Percentiles rank a stretch among this genome's conserved stretches.
Conservation (phyloP, 768 basidiomycete genomes). For the Scleroderma bovista region DNA sequence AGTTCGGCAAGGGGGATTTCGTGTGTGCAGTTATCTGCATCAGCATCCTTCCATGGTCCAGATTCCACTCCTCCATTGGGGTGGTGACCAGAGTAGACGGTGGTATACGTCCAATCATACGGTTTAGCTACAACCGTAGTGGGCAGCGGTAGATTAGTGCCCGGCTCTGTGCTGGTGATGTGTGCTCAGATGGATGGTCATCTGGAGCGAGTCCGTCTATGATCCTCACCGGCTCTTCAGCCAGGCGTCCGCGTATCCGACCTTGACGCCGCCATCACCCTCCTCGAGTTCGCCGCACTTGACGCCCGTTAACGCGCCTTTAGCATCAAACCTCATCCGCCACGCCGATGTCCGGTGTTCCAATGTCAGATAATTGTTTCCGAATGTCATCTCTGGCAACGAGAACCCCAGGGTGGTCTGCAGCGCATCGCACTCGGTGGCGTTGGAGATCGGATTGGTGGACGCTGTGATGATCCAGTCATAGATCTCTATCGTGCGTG, state of each 20-base stretch:
- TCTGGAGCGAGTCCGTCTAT: not conserved
- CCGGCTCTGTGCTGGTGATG: slow-evolving; percentile 56
- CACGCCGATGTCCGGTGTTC: slow-evolving; percentile 61
- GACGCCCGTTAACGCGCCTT: slow-evolving; percentile 65
- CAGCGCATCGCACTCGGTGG: slow-evolving; percentile 65
- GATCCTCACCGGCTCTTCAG: slow-evolving; percentile 69
- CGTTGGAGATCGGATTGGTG: slow-evolving; percentile 77
- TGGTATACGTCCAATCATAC: slow-evolving; percentile 99
- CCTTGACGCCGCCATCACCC: slow-evolving; percentile 90
- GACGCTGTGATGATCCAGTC: slow-evolving; percentile 67
- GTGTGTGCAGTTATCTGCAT: slow-evolving; percentile 52
- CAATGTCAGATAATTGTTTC: slow-evolving; percentile 69
- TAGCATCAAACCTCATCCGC: slow-evolving; percentile 59
- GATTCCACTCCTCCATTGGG: not conserved
- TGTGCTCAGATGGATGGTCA: slow-evolving; percentile 20
- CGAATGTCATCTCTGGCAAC: slow-evolving; percentile 96
- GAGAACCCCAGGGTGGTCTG: slow-evolving; percentile 67
- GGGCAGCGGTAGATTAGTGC: slow-evolving; percentile 61
- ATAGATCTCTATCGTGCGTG: slow-evolving; percentile 60
- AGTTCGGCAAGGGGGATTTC: slow-evolving; percentile 80
- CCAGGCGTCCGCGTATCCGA: slow-evolving; percentile 95
- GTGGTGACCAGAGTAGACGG: slow-evolving; percentile 69
- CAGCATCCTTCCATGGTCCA: slow-evolving; percentile 47
- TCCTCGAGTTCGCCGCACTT: slow-evolving; percentile 68
- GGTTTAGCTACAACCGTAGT: slow-evolving; percentile 72